These are phyloP conservation scores for Talaromyces nanjingensis DNA, from an alignment of 495 filamentous ascomycete genomes.

Conservation along the genomic window DNA sequence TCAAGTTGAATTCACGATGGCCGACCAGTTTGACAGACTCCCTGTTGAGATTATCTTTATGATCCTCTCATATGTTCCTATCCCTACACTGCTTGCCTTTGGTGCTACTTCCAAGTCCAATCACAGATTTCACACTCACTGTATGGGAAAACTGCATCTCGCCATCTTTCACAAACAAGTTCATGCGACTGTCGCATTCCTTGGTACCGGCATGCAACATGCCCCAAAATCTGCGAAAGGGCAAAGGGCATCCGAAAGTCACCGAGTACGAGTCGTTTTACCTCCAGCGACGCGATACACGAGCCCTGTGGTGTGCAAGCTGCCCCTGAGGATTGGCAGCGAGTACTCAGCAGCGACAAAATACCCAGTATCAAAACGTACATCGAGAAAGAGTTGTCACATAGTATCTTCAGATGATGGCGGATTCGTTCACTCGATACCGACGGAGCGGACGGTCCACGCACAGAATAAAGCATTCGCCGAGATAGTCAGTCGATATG, in stretches of 20 bases:
- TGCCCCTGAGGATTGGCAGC: background rate
- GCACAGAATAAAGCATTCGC: slow-evolving; percentile 22
- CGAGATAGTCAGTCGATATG: slow-evolving; percentile 17
- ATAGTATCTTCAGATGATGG: background rate
- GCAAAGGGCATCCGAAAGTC: background rate
- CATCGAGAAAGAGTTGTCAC: background rate
- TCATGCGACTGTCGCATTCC: slow-evolving; percentile 23
- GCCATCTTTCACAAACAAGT: slow-evolving; percentile 29
- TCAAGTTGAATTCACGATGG: background rate
- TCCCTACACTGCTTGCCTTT: slow-evolving; percentile 24
- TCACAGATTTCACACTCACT: slow-evolving; percentile 21
- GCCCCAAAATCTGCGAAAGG: background rate
- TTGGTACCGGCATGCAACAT: slow-evolving; percentile 20
- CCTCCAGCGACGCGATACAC: background rate
- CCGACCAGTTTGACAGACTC: slow-evolving; percentile 16
- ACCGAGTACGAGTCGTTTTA: slow-evolving; percentile 1
- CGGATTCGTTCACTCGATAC: background rate
- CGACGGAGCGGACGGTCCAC: slow-evolving; percentile 14
- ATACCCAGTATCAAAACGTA: background rate
- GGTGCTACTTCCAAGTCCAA: slow-evolving; percentile 26
- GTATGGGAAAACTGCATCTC: slow-evolving; percentile 21
- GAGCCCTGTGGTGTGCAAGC: background rate
- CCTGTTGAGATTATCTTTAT: slow-evolving; percentile 28
- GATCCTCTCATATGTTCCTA: slow-evolving; percentile 27
- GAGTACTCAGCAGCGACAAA: background rate